Base-by-base conservation (phyloP, 192 early-diverging fungal species). In the Borealophlyctis nickersoniae region DNA sequence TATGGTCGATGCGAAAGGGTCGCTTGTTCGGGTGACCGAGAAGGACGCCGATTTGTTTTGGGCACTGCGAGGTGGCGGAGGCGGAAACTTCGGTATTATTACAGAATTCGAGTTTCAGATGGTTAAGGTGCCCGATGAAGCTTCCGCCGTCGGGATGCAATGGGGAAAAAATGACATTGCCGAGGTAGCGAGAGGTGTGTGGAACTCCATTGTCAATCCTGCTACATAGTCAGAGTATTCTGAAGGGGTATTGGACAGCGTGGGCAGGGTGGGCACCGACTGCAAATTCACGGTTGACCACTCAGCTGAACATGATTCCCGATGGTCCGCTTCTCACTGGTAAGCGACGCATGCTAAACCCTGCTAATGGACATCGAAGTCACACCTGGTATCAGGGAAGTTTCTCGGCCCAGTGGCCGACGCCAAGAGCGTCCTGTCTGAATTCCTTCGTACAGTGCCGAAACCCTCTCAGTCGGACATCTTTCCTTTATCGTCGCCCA, bases 91-190 rank as follows among this genome's bases (percentile, higher is more conserved):
- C 19, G 39, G 39, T 19, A 45, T 54, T 26, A 22, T 52, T 4
- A 36, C 3, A 24, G 36, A 65, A 55, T 45, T 26, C 34, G 30
- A 65, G 36, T 28, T 56, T 66, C 48, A 30, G 49, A 49, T 66
- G 31, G 32, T 66, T 30, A 66, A 33, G 39, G 19, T 45, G 7
- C 39, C 39, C 39, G 39, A 45, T 7, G 39, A 7, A 19, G 39
- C 39, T 45, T 45, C 39, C 7, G 39, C n/a, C n/a, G n/a, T n/a
- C n/a, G n/a, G n/a, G n/a, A n/a, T n/a, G n/a, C n/a, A n/a, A n/a
- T n/a, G n/a, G n/a, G n/a, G n/a, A n/a, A n/a, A n/a, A n/a, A n/a
- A n/a, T n/a, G n/a, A n/a, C n/a, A n/a, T n/a, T n/a, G n/a, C n/a
- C n/a, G n/a, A n/a, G n/a, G n/a, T n/a, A n/a, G n/a, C n/a, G n/a